phyloP scores from a whole-genome alignment of 2,329 filamentous ascomycete species.

The Emericellopsis atlantica region DNA sequence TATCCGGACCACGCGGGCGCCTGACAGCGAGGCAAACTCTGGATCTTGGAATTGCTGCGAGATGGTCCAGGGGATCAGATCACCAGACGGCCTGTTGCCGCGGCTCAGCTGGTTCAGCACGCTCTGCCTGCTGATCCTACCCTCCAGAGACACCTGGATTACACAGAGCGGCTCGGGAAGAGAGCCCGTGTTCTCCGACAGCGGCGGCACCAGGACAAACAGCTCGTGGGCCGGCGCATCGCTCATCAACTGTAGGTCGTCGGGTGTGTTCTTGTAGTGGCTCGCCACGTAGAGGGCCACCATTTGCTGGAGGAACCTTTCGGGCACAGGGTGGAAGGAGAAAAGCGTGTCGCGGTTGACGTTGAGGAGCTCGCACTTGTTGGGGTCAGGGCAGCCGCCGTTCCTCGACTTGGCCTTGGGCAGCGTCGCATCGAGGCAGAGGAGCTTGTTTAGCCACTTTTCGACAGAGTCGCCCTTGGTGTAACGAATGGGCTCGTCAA shows the following conservation, averaged over 20 bases:
- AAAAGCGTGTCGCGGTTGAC: constrained; percentile 97
- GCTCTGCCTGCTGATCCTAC: constrained; percentile 85
- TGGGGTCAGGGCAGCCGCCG: constrained; percentile 79
- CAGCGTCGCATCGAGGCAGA: constrained; percentile 87
- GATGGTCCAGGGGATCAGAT: constrained; percentile 94
- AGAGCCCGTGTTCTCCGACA: constrained; percentile 61
- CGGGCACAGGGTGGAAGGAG: constrained; percentile 93
- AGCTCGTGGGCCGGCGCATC: constrained; percentile 95
- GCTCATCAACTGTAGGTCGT: constrained; percentile 97
- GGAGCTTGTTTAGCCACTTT: constrained; percentile 87
- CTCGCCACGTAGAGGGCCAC: constrained; percentile 94
- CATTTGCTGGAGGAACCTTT: constrained; percentile 97
- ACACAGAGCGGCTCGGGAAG: constrained; percentile 91
- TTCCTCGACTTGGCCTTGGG: constrained; percentile 61
- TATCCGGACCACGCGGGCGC: constrained; percentile 84
- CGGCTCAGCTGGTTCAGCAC: constrained; percentile 82
- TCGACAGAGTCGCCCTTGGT: constrained; percentile 83
- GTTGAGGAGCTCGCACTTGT: constrained; percentile 79
- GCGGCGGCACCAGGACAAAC: constrained; percentile 83
- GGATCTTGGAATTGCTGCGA: constrained; percentile 98
- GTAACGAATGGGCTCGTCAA: constrained; percentile 91
- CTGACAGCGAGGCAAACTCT: constrained; percentile 86
- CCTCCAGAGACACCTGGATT: constrained; percentile 87
- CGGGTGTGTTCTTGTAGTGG: constrained; percentile 96
- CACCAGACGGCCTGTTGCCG: constrained; percentile 79